Evolutionary conservation across 2,329 filamentous ascomycete genomes (phyloP), one percentile per base, ranked within the genome.

Genomic region (Sarocladiaceae sp.): DNA sequence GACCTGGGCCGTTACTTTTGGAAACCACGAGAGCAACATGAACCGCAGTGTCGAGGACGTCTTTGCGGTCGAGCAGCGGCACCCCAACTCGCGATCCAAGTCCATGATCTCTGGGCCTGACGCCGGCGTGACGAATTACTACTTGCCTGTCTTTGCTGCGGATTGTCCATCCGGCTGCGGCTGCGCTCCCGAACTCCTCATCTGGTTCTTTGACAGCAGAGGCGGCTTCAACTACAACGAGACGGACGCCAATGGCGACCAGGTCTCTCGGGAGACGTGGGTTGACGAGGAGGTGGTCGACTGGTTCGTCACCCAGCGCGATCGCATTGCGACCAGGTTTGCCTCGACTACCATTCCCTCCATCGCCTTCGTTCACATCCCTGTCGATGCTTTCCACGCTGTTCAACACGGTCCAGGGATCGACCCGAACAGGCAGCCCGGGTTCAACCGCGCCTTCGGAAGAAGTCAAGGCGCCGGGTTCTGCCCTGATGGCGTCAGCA

Each of bases 181-280:
- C 10, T 69, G 66, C 44, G 46, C 52, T 0, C 64, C 66, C 0
- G 60, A 64, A 19, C 48, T 69, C 6, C 53, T 86, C 1, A 64
- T 87, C 1, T 87, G 80, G 79, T 85, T 85, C 62, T 85, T 87
- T 49, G 82, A 86, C 53, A 74, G 69, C 42, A 67, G 73, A n/a
- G 79, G 80, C 16, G 79, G 78, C 6, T 66, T 65, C 35, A 63
- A 67, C 31, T 76, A 70, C 53, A 69, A 69, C 45, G 48, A 60
- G 44, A 52, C 48, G 19, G 47, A 60, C 33, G 45, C 47, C 3
- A 35, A 12, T 6, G 33, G 33, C 16, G 15, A 35, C 33, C 33
- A 35, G 13, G 33, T 35, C 9, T 20, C 19, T 13, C 59, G 62
- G 7, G 61, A 62, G 0, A 59, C 71, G 51, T 74, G 70, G 70